These are phyloP conservation scores for Melanopsichium pennsylvanicum DNA, from an alignment of 1,284 basidiomycete genomes.

Conservation along the genomic window DNA sequence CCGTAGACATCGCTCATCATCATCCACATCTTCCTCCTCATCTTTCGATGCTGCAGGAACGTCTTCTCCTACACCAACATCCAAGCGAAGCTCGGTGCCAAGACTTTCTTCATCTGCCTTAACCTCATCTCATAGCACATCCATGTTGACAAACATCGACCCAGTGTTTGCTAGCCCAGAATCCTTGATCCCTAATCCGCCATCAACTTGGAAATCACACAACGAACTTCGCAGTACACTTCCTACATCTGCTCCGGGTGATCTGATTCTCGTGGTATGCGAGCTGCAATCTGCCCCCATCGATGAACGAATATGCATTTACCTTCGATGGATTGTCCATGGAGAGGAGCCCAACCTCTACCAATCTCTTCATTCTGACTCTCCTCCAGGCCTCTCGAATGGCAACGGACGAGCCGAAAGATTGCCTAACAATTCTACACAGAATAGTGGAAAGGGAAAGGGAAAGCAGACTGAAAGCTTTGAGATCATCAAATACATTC, in stretches of 20 bases:
- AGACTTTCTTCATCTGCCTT: neutral
- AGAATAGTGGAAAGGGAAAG: too few relatives aligned
- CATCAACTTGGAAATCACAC: neutral
- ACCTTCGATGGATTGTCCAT: slow-evolving; percentile 41
- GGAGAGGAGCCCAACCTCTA: slow-evolving; percentile 21
- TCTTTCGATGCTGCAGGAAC: neutral
- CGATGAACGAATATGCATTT: slow-evolving; percentile 40
- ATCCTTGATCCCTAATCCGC: slow-evolving; percentile 18
- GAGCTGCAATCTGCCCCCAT: slow-evolving; percentile 36
- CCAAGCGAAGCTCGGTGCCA: neutral
- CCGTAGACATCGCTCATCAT: slow-evolving; percentile 6
- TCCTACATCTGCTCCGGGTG: slow-evolving; percentile 18
- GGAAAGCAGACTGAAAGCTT: slow-evolving; percentile 14
- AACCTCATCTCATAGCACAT: neutral
- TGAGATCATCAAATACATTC: slow-evolving; percentile 26
- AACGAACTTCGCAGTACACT: neutral
- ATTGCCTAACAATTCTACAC: too few relatives aligned
- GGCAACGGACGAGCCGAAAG: too few relatives aligned
- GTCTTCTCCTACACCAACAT: slow-evolving; percentile 8
- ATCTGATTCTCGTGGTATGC: slow-evolving; percentile 42
- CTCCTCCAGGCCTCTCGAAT: too few relatives aligned
- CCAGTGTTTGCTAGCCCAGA: slow-evolving; percentile 27
- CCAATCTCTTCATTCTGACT: neutral
- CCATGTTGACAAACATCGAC: slow-evolving; percentile 14
- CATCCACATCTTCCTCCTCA: slow-evolving; percentile 1